Percentiles rank a stretch among this genome's conserved stretches.
Conservation (phyloP, 2,329 filamentous ascomycete species). For the Fusarium succisae region DNA sequence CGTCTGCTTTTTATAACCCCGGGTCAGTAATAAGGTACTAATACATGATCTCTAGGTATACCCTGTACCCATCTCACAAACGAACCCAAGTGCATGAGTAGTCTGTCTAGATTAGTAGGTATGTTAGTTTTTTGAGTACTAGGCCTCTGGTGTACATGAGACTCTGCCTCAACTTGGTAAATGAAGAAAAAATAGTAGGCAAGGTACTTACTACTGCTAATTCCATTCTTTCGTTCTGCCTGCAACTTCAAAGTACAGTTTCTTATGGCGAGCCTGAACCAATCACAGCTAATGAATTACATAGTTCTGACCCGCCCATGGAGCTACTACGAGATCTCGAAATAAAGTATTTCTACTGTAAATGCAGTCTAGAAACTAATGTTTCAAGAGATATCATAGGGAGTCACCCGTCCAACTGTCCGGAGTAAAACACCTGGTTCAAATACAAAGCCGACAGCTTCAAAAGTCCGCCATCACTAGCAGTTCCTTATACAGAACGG, state of each 20-base stretch:
- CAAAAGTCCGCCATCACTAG: background rate
- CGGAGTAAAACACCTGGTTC: background rate
- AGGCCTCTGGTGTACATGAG: background rate
- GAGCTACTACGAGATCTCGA: background rate
- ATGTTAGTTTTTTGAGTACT: background rate
- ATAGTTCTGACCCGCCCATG: background rate
- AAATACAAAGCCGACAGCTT: background rate
- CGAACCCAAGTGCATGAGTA: background rate
- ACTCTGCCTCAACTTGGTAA: background rate
- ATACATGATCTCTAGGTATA: background rate
- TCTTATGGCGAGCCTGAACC: background rate
- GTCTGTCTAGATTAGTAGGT: too few species aligned
- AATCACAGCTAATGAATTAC: constrained; percentile 10
- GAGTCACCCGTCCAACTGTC: background rate
- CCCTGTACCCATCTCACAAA: background rate
- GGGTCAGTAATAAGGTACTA: too few species aligned
- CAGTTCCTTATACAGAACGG: background rate
- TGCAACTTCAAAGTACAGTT: background rate
- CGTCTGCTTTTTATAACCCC: background rate
- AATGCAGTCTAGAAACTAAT: background rate
- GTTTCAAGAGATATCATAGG: background rate
- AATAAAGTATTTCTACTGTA: background rate
- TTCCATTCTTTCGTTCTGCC: background rate
- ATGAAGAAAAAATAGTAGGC: background rate
- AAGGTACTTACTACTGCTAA: background rate